Base-by-base conservation (phyloP, 2,329 filamentous ascomycete species). In the Xylaria sp. region DNA sequence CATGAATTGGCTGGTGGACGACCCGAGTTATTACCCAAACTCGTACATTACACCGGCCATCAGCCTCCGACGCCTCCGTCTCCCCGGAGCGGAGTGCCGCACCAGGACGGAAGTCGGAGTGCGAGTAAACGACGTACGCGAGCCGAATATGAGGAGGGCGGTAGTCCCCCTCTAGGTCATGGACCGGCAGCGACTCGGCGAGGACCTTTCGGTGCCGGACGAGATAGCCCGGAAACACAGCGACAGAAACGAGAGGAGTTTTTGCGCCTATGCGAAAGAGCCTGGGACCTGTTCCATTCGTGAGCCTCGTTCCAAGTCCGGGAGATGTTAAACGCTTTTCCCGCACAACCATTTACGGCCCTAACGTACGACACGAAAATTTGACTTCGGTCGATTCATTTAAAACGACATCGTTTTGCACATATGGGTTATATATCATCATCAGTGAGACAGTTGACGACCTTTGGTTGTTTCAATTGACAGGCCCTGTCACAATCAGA, bases 271-370 rank as follows among this genome's bases (percentile, higher is more conserved):
- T 97, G 95, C 79, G 90, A 93, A 74, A 87, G 93, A 76, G 96
- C 96, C 9, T 99, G 96, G 96, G 96, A 99, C 82, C 82, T 99
- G 33, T 97, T 98, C 81, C 96, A 98, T 83, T 97, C 94, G 70
- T 97, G 83, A 88, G 63, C 31, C 11, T 49, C 31, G 6, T 48
- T 54, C 63, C 31, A 20, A 65, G 38, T 42, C 17, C 61, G 67
- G 53, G 59, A 57, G 69, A 69, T 71, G 48, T 36, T 31, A 71
- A 71, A 68, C 65, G 70, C 72, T 75, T 72, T 69, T 56, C 71
- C 61, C 73, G 71, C 66, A 74, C 70, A 73, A 71, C 62, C 74
- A 71, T 69, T 73, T 68, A 71, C 72, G 70, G 74, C 63, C 72
- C 71, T 65, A 54, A 71, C 59, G 67, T 61, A 62, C 64, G 59